phyloP scores from a whole-genome alignment of 306 rosid genomes.

The Vigna radiata region DNA sequence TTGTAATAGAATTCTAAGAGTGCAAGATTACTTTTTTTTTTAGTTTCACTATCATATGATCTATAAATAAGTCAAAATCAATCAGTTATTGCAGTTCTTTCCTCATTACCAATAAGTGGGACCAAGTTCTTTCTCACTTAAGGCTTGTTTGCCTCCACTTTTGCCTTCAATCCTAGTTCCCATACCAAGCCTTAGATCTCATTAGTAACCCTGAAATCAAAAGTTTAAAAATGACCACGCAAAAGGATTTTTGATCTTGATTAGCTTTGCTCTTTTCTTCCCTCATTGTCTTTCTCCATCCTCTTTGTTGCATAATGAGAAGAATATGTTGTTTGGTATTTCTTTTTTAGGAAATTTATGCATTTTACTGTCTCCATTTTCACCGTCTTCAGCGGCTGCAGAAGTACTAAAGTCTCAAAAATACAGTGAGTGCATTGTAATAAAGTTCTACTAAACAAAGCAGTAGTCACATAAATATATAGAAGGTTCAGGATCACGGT shows the following conservation, averaged over 20 bases:
- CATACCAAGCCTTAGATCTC: background rate
- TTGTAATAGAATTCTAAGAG: background rate
- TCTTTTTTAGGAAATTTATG: too few species aligned
- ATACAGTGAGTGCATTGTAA: too few species aligned
- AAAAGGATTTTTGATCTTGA: constrained; percentile 11
- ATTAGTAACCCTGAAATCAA: background rate
- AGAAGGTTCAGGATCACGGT: too few species aligned
- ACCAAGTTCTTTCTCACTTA: constrained; percentile 11
- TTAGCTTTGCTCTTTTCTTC: background rate
- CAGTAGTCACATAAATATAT: too few species aligned
- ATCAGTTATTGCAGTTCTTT: background rate
- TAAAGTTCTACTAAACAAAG: too few species aligned
- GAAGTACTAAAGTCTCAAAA: too few species aligned
- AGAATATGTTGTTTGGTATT: too few species aligned
- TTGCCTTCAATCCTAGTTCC: background rate
- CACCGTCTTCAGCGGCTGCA: too few species aligned
- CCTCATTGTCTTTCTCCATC: background rate
- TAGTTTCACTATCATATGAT: background rate
- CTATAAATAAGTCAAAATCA: background rate
- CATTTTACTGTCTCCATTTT: too few species aligned
- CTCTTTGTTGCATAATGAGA: too few species aligned
- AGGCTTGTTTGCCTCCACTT: constrained; percentile 13
- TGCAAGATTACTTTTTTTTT: background rate
- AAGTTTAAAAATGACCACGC: background rate
- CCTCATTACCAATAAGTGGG: background rate